Evolutionary conservation across 495 filamentous ascomycete genomes (phyloP).

Genomic region (Neurospora terricola): DNA sequence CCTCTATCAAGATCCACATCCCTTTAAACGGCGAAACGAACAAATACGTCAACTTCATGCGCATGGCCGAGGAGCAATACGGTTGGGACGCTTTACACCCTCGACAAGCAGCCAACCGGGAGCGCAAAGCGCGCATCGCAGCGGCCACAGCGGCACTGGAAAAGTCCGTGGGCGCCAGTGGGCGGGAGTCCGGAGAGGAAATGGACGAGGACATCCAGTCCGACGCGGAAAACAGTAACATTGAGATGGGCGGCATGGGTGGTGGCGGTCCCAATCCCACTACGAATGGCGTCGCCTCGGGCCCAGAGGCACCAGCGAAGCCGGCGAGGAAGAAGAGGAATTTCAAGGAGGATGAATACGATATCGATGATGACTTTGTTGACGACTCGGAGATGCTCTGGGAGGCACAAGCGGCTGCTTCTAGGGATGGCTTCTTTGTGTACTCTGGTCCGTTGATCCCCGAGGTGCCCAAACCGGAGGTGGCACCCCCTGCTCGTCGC

Average conservation of each 20-base stretch:
- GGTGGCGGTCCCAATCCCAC: slow-evolving; percentile 1
- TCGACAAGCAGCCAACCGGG: slow-evolving; percentile 72
- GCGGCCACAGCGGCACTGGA: slow-evolving; percentile 76
- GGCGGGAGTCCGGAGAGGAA: slow-evolving; percentile 61
- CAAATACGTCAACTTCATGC: slow-evolving; percentile 90
- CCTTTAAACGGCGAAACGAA: slow-evolving; percentile 65
- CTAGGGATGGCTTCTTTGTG: slow-evolving; percentile 85
- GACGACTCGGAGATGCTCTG: slow-evolving; percentile 93
- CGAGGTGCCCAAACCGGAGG: slow-evolving; percentile 77
- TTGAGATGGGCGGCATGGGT: slow-evolving; percentile 43
- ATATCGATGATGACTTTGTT: slow-evolving; percentile 93
- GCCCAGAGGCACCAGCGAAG: slow-evolving; percentile 47
- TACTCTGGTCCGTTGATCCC: slow-evolving; percentile 78
- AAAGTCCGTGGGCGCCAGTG: slow-evolving; percentile 61
- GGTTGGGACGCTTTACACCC: slow-evolving; percentile 92
- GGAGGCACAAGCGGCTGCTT: slow-evolving; percentile 91
- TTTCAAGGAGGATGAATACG: slow-evolving; percentile 91
- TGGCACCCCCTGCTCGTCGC: slow-evolving; percentile 61
- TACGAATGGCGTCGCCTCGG: slow-evolving; percentile 38
- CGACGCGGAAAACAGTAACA: slow-evolving; percentile 62
- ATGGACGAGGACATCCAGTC: slow-evolving; percentile 58
- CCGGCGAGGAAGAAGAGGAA: slow-evolving; percentile 58
- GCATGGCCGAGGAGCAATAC: slow-evolving; percentile 84
- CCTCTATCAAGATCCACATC: slow-evolving; percentile 77
- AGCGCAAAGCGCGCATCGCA: slow-evolving; percentile 68